Evolutionary conservation across 805 yeast genomes (phyloP), one percentile per base, ranked within the genome.

Genomic region (Hanseniaspora meyeri): DNA sequence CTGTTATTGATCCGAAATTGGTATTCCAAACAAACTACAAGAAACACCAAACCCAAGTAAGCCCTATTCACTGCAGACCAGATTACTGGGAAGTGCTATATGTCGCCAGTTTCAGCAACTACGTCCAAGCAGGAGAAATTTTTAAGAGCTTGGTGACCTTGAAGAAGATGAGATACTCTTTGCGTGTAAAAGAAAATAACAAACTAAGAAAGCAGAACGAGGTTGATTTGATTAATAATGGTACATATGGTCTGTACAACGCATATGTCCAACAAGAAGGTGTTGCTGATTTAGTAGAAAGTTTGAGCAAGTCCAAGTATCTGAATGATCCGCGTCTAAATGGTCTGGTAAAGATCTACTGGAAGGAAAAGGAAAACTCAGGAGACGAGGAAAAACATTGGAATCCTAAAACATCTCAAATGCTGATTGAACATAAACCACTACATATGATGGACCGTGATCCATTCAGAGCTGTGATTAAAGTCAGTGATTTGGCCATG

Each of bases 1-100:
- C 96, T 42, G 75, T 74, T 58, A 75, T 66, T 46, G 58, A 66
- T 1, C 64, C 62, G 38, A 59, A 74, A 43, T 85, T 85, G 67
- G 81, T 87, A 59, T 78, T 81, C 59, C 75, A 72, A 60, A 58
- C 61, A 45, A 93, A 84, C 72, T 87, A 85, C 68, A 77, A 76
- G 60, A 76, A 87, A 65, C 95, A 96, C 47, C 87, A 88, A 73
- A 87, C 95, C 95, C 85, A 87, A 66, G 88, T 90, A 73, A 76
- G 85, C 64, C 79, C 77, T 63, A 97, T 97, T 4, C 73, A 79
- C 40, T 17, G 39, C 36, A 81, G 97, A 71, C 77, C 83, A 63
- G 97, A 90, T 69, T 74, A 89, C 51, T 90, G 97, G 97, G 77
- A 91, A 63, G 77, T 90, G 54, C 79, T 91, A 87, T 87, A 93